Percentiles rank a stretch among this genome's conserved stretches.
These are phyloP conservation scores for Vitellaria paradoxa DNA, from an alignment of 179 eudicot genomes.

Conservation along the genomic window DNA sequence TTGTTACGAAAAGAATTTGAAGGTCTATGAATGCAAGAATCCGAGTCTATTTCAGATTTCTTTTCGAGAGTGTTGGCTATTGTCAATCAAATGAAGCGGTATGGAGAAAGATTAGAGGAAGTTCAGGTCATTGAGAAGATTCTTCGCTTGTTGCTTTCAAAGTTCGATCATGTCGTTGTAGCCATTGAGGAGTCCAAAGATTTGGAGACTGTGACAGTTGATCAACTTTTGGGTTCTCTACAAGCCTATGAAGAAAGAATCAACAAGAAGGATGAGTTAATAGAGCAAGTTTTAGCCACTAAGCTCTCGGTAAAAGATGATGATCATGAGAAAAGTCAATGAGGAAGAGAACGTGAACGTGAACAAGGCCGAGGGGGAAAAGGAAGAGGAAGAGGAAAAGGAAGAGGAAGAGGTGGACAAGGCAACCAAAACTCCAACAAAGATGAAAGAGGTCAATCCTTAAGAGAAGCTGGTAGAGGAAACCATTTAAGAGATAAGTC, in stretches of 20 bases:
- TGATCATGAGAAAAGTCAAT: neutral
- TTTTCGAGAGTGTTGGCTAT: neutral
- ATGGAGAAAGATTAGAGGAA: neutral
- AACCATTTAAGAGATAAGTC: neutral
- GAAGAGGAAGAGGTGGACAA: too few species aligned
- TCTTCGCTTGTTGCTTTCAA: neutral
- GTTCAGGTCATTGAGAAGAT: neutral
- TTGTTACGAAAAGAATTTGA: too few species aligned
- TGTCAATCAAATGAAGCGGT: neutral
- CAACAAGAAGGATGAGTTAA: neutral
- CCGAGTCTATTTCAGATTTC: constrained; percentile 1
- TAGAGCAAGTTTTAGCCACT: neutral
- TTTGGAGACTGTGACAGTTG: neutral
- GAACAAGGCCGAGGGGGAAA: neutral
- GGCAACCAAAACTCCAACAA: too few species aligned
- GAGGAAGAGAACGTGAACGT: too few species aligned
- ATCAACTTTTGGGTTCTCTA: neutral
- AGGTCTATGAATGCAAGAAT: constrained; percentile 4
- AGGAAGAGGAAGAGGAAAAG: neutral
- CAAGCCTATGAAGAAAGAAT: neutral
- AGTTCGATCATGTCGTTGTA: constrained; percentile 10
- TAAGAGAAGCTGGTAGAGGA: neutral
- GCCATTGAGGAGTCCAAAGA: constrained; percentile 4
- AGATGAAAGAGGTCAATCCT: neutral
- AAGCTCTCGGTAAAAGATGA: neutral